Evolutionary conservation across 345 rosid genomes (phyloP), one percentile per base, ranked within the genome.

Genomic region (Geranium brycei): DNA sequence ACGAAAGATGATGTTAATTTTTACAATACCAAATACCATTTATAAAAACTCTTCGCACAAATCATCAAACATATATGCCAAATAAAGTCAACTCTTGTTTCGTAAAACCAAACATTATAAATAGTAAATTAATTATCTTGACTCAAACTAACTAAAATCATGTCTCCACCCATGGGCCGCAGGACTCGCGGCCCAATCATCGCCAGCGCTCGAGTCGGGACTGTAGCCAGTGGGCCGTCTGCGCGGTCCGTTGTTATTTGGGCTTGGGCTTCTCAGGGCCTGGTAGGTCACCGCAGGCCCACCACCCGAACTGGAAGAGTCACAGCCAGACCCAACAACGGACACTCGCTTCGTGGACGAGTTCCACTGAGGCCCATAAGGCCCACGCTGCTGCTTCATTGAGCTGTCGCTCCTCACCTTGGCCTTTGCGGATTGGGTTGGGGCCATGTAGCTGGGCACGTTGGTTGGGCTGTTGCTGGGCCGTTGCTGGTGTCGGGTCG

Each of bases 351-450:
- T 89, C 2, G 91, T 82, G 0, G 91, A 92, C 32, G 92, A 68
- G 81, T 86, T 92, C 93, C 96, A 87, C 19, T 85, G 86, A 1
- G 88, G 86, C 57, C 64, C 60, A 19, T 19, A 28, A 0, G 87
- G 73, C 68, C 83, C 78, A 15, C 75, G 47, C 58, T 59, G 75
- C 38, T 69, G 91, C 75, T 73, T 81, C 16, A 53, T 41, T 0
- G 73, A 32, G 51, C 78, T 80, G 40, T 79, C 87, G 62, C 68
- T 53, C 35, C 97, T 81, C 10, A 69, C 80, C 83, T 88, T 93
- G 63, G 99, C 97, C 73, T 83, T 90, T 18, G 97, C 95, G 0
- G 97, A 93, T 55, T 86, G 80, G 14, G 97, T 93, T 14, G 85
- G 82, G 56, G 88, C 85, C 99, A 95, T 91, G 74, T 87, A 91